Conservation (phyloP, 2,329 filamentous ascomycete species). For the Fonsecaea monophora region DNA sequence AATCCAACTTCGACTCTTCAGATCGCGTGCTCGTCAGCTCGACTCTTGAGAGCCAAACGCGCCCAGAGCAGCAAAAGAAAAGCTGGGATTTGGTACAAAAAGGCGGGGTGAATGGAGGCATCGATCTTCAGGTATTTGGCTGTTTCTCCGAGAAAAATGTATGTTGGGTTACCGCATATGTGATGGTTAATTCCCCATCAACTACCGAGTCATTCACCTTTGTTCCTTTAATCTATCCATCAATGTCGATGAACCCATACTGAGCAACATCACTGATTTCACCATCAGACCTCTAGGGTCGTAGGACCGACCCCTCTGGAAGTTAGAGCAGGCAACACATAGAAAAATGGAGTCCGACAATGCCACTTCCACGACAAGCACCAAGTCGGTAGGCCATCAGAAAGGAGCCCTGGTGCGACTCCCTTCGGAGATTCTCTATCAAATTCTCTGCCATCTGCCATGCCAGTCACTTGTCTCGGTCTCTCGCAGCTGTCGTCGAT, state of each 20-base stretch:
- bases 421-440: slow-evolving; percentile 76
- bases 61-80: not conserved
- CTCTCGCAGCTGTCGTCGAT: slow-evolving; percentile 65
- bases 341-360: slow-evolving; percentile 7
- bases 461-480: slow-evolving; percentile 68
- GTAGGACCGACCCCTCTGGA: slow-evolving; percentile 24
- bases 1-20: slow-evolving; percentile 1
- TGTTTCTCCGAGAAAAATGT: not conserved
- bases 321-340: slow-evolving; percentile 9
- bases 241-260: not conserved
- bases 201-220: not conserved
- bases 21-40: slow-evolving; percentile 23
- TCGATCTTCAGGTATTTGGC: not conserved
- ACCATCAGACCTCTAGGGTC: not conserved
- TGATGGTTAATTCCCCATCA: not conserved
- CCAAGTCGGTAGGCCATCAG: slow-evolving; percentile 28
- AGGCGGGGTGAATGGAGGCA: not conserved
- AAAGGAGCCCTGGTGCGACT: slow-evolving; percentile 50
- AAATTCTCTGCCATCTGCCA: slow-evolving; percentile 71
- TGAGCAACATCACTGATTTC: not conserved
- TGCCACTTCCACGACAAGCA: not conserved
- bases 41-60: not conserved
- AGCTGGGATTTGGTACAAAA: not conserved
- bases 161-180: not conserved
- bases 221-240: not conserved